These are phyloP conservation scores for Apiospora malaysiana DNA, from an alignment of 2,329 filamentous ascomycete genomes.

Conservation along the genomic window DNA sequence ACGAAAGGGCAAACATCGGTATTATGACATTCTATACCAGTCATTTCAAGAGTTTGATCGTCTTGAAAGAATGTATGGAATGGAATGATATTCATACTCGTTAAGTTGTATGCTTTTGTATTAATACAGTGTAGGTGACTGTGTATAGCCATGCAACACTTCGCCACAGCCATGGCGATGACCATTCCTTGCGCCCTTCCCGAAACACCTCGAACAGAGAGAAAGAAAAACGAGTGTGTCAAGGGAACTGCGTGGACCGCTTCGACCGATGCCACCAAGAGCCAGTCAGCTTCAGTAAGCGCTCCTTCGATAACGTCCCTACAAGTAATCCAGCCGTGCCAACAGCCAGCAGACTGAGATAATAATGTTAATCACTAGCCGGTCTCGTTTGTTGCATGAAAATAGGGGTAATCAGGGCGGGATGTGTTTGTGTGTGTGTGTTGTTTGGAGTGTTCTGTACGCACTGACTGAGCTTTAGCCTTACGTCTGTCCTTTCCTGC, in stretches of 20 bases:
- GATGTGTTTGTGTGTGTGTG: not conserved
- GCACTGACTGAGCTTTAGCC: slow-evolving; percentile 21
- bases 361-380: not conserved
- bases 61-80: too few species aligned
- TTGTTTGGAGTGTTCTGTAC: not conserved
- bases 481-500: slow-evolving; percentile 39
- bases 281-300: not conserved
- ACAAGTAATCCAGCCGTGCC: slow-evolving; percentile 21
- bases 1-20: not conserved
- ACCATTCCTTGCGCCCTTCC: not conserved
- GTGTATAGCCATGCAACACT: not conserved
- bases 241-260: not conserved
- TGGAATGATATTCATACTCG: not conserved
- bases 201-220: not conserved
- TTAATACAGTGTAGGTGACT: slow-evolving; percentile 7
- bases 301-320: slow-evolving; percentile 22
- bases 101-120: not conserved
- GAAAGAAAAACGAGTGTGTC: not conserved
- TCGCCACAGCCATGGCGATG: not conserved
- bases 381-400: not conserved
- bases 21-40: not conserved
- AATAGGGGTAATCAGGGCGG: not conserved
- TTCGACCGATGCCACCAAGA: slow-evolving; percentile 6
- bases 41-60: not conserved
- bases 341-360: slow-evolving; percentile 21